Evolutionary conservation across 2,329 filamentous ascomycete genomes (phyloP).

Genomic region (Dothiorella sarmentorum): DNA sequence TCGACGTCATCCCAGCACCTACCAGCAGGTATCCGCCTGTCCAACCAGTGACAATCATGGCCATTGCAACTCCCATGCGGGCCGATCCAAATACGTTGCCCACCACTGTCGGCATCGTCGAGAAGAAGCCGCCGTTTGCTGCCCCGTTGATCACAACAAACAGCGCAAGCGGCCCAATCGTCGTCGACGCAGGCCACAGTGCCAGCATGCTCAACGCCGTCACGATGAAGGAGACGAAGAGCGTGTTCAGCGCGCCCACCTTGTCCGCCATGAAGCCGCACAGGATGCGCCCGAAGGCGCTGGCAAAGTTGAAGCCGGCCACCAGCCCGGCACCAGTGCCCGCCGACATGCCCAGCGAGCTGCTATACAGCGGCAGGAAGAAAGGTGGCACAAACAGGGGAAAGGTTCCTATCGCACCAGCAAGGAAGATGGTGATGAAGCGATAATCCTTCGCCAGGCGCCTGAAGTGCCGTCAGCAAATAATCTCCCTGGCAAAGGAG

Average conservation of each 20-base stretch:
- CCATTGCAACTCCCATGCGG: conserved; percentile 55
- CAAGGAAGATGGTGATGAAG: conserved; percentile 54
- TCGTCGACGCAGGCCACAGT: conserved; percentile 58
- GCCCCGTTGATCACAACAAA: conserved; percentile 61
- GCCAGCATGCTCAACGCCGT: conserved; percentile 58
- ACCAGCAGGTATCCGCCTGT: conserved; percentile 49
- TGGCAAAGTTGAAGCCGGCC: conserved; percentile 60
- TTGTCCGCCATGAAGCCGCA: conserved; percentile 49
- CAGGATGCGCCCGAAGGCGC: conserved; percentile 55
- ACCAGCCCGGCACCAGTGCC: conserved; percentile 55
- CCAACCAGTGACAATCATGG: conserved; percentile 62
- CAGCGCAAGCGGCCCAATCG: conserved; percentile 51
- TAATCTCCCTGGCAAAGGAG: conserved; percentile 7
- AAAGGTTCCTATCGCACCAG: conserved; percentile 56
- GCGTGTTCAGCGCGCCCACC: conserved; percentile 32
- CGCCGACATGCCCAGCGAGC: conserved; percentile 53
- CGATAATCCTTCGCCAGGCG: conserved; percentile 50
- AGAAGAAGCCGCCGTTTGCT: conserved; percentile 62
- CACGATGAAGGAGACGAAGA: conserved; percentile 48
- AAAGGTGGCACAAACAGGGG: conserved; percentile 60
- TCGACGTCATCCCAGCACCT: conserved; percentile 41
- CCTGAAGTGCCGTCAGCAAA: conserved; percentile 31
- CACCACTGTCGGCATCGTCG: conserved; percentile 61
- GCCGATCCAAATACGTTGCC: conserved; percentile 57
- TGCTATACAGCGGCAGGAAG: conserved; percentile 57